These are phyloP conservation scores for Chalaropsis thielavioides DNA, from an alignment of 2,329 filamentous ascomycete species.

Conservation along the genomic window DNA sequence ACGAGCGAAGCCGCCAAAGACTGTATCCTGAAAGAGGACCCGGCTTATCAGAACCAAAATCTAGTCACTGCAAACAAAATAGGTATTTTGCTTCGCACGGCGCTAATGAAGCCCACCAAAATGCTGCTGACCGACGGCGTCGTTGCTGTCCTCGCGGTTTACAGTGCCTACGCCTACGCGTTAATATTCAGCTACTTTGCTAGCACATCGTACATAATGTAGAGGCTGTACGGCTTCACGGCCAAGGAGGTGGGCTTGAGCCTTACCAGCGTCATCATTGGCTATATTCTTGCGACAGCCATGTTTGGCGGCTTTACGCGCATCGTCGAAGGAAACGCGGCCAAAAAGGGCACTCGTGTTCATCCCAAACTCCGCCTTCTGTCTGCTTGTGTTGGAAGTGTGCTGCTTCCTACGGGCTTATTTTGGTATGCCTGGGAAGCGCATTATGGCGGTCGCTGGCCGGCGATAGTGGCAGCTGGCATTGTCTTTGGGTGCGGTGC, in stretches of 20 bases:
- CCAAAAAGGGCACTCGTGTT: constrained; percentile 29
- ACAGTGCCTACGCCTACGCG: constrained; percentile 37
- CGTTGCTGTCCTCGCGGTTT: constrained; percentile 39
- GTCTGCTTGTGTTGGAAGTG: constrained; percentile 42
- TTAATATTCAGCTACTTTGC: constrained; percentile 40
- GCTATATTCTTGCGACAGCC: constrained; percentile 29
- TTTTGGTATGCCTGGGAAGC: constrained; percentile 50
- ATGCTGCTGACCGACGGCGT: constrained; percentile 51
- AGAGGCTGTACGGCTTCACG: constrained; percentile 31
- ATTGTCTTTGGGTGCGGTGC: constrained; percentile 47
- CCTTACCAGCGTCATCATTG: constrained; percentile 33
- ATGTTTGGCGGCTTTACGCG: constrained; percentile 23
- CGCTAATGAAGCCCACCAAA: constrained; percentile 36
- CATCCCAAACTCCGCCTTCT: constrained; percentile 43
- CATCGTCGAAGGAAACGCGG: constrained; percentile 28
- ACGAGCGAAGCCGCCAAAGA: constrained; percentile 45
- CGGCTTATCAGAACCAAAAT: constrained; percentile 20
- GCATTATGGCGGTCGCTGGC: constrained; percentile 33
- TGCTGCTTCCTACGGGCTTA: constrained; percentile 37
- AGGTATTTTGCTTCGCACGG: constrained; percentile 29
- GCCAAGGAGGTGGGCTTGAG: constrained; percentile 31
- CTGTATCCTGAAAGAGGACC: constrained; percentile 29
- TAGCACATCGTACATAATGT: constrained; percentile 35
- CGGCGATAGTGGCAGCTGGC: constrained; percentile 35
- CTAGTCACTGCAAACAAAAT: constrained; percentile 13